Base-by-base conservation (phyloP, 2,329 filamentous ascomycete species). In the Aureobasidium sp. region DNA sequence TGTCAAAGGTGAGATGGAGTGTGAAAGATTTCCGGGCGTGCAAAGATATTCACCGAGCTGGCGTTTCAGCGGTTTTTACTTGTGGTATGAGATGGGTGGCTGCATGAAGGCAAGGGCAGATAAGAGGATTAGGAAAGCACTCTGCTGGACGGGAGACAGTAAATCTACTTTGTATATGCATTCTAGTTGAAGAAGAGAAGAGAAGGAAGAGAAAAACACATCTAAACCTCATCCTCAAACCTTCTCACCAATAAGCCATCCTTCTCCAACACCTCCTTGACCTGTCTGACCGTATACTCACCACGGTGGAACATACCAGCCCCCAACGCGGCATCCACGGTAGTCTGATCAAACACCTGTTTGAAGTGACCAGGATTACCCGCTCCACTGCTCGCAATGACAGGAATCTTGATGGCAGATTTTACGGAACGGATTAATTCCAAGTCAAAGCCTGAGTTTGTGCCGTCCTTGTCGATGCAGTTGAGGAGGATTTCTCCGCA, bases 231-330 rank as follows among this genome's bases (percentile, higher is more conserved):
- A 1, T 81, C 80, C 68, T 97, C 93, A 70, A 88, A 91, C 62
- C 85, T 83, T 65, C 94, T 82, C n/a, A 97, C 88, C 62, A 90
- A 74, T 62, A 96, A 79, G 0, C 90, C 90, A 70, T 86, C 84
- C 39, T 82, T 79, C 27, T 80, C 79, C 63, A 99, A 75, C 70
- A 89, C 83, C 63, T 95, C 88, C 77, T 99, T 99, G 52, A 99
- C 94, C 70, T 97, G 87, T 73, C 86, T 87, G 17, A 99, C 93
- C 0, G 92, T 96, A 75, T 93, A 99, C 78, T 99, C 93, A 40
- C 88, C 90, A 53, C 94, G 81, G 77, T 99, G 94, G 76, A 99
- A 99, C 88, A 99, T 99, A 59, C 94, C 94, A 9, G 94, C 94
- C 3, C 94, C 94, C 64, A 99, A 78, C 31, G 94, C 94, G 54